Evolutionary conservation across 164 flowering plant genomes (phyloP).

Genomic region (Magnolia kwangsiensis): DNA sequence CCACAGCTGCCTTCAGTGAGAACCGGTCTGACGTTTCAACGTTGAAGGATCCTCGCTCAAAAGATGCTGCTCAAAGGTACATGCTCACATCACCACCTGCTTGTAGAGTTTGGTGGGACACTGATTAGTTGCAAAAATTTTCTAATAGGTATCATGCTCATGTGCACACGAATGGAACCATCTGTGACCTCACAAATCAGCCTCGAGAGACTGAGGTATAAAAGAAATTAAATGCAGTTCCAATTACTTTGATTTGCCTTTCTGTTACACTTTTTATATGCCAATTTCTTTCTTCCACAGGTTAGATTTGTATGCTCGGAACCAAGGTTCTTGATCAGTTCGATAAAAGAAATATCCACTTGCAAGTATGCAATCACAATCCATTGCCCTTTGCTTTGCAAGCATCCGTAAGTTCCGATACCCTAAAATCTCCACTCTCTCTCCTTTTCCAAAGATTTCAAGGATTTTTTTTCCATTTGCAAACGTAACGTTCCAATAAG

Average conservation of each 20-base stretch:
- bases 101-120: neutral
- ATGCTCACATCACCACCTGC: neutral
- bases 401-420: slow-evolving; percentile 72
- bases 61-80: slow-evolving; percentile 90
- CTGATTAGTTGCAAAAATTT: neutral
- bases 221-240: slow-evolving; percentile 6
- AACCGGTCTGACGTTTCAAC: slow-evolving; percentile 71
- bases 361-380: slow-evolving; percentile 95
- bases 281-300: slow-evolving; percentile 29
- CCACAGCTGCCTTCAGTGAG: slow-evolving; percentile 68
- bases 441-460: neutral
- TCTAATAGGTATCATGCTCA: slow-evolving; percentile 87
- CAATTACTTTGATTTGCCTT: neutral
- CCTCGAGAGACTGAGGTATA: slow-evolving; percentile 91
- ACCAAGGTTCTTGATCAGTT: slow-evolving; percentile 73
- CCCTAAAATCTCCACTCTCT: slow-evolving; percentile 5
- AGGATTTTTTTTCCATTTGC: neutral
- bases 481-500: neutral
- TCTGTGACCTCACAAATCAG: slow-evolving; percentile 82
- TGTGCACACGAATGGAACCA: slow-evolving; percentile 78
- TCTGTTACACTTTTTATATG: neutral
- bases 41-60: slow-evolving; percentile 89
- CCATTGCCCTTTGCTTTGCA: slow-evolving; percentile 89
- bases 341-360: slow-evolving; percentile 86
- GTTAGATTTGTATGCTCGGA: slow-evolving; percentile 95